These are phyloP conservation scores for Myxozyma lipomycoides DNA, from an alignment of 805 yeast species.

Conservation along the genomic window DNA sequence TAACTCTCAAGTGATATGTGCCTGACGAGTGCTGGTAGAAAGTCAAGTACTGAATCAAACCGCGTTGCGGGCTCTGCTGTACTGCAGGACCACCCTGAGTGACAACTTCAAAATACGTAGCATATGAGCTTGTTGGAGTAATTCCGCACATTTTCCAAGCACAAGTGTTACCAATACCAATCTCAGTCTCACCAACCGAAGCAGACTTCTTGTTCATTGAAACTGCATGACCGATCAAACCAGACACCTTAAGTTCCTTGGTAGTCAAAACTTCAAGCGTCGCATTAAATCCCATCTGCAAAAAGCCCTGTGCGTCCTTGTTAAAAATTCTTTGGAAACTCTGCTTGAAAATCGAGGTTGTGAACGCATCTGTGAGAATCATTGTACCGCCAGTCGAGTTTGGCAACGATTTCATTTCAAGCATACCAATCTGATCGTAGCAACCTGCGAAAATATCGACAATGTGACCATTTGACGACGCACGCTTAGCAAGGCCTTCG, in stretches of 20 bases:
- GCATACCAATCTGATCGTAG: slow-evolving; percentile 92
- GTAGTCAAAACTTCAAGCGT: slow-evolving; percentile 82
- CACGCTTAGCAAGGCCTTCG: slow-evolving; percentile 66
- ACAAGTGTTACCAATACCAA: slow-evolving; percentile 90
- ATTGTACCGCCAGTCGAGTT: slow-evolving; percentile 87
- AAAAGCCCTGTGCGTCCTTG: slow-evolving; percentile 81
- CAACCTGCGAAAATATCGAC: slow-evolving; percentile 92
- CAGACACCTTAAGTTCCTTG: slow-evolving; percentile 81
- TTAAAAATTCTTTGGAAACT: slow-evolving; percentile 81
- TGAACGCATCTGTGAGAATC: slow-evolving; percentile 85
- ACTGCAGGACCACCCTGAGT: slow-evolving; percentile 28
- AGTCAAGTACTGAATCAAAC: slow-evolving; percentile 75
- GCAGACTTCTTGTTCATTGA: slow-evolving; percentile 60
- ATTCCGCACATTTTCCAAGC: slow-evolving; percentile 81
- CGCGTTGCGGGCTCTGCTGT: slow-evolving; percentile 31
- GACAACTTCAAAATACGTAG: slow-evolving; percentile 76
- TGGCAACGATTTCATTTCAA: slow-evolving; percentile 84
- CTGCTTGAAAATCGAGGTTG: slow-evolving; percentile 90
- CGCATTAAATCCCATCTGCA: slow-evolving; percentile 89
- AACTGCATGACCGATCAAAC: slow-evolving; percentile 89
- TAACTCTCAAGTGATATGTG: slow-evolving; percentile 79
- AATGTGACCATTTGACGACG: slow-evolving; percentile 69
- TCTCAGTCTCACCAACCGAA: slow-evolving; percentile 85
- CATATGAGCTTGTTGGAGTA: slow-evolving; percentile 85
- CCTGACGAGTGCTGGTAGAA: slow-evolving; percentile 96